Evolutionary conservation across 441 rosid genomes (phyloP), one percentile per base, ranked within the genome.

Genomic region (Flueggea neowawraea): DNA sequence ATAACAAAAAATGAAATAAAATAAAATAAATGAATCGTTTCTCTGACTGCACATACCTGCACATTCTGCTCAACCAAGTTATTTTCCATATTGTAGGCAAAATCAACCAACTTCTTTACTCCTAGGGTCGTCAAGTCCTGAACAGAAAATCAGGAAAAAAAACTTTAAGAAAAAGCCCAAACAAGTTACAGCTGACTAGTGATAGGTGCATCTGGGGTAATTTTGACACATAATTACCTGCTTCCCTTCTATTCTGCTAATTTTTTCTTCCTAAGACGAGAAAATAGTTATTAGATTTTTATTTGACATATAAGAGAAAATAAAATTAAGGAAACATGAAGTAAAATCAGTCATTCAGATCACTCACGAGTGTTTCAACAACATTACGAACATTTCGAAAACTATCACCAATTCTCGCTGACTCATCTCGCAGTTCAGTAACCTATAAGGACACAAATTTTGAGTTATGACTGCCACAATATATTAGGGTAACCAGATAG

Each of bases 351-450:
- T 48, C 39, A 16, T 36, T 36, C 9, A 65, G 58, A 67, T 51
- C 2, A 39, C 69, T 74, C 69, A 95, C 98, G 91, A 95, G 79
- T 56, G 71, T 80, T 82, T 91, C 84, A 64, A 95, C 96, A 43
- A 77, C 87, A 71, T 69, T 68, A 45, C 87, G 83, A 55, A 86
- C 91, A 70, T 73, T 65, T 57, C 78, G 79, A 70, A 89, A 86
- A 65, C 83, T 78, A 32, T 60, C 72, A 6, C 79, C 73, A 51
- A 86, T 77, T 65, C 61, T 64, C 68, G 67, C 72, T 57, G 90
- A 71, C 60, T 75, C 67, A 57, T 75, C 82, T 31, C 83, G 82
- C 60, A 95, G 70, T 66, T 76, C 81, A 61, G 73, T 33, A 65
- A 85, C 89, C 99, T 91, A 66, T 17, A 68, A 14, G 39, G 39